Percentiles rank a stretch among this genome's conserved stretches.
Evolutionary conservation across 2,329 filamentous ascomycete species (phyloP).

Genomic region (Trichophyton schoenleinii): DNA sequence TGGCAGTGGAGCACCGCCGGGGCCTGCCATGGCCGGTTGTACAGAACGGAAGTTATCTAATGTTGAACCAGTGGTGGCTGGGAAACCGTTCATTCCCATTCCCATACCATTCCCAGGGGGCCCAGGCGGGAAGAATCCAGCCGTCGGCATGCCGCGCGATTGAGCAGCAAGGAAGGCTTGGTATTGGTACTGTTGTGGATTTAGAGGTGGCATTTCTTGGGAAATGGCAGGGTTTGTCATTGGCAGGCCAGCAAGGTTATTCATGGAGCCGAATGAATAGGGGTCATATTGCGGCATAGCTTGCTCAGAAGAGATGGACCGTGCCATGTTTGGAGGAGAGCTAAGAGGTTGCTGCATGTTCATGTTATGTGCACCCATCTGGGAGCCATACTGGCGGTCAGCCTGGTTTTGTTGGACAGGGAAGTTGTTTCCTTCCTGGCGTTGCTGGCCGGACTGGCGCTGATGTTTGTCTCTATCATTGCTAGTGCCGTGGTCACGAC

Average conservation of each 20-base stretch:
- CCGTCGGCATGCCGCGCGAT: slow-evolving; percentile 30
- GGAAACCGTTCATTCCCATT: slow-evolving; percentile 28
- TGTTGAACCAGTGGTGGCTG: slow-evolving; percentile 23
- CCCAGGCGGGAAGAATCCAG: slow-evolving; percentile 35
- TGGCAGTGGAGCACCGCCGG: slow-evolving; percentile 25
- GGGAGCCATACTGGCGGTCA: slow-evolving; percentile 29
- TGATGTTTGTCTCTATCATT: slow-evolving; percentile 31
- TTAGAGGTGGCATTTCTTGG: slow-evolving; percentile 31
- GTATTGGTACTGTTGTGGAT: slow-evolving; percentile 45
- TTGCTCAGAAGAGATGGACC: slow-evolving; percentile 27
- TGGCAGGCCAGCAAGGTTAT: slow-evolving; percentile 19
- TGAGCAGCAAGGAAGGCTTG: slow-evolving; percentile 42
- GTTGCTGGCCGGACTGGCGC: slow-evolving; percentile 27
- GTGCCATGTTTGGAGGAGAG: slow-evolving; percentile 17
- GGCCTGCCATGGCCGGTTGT: slow-evolving; percentile 26
- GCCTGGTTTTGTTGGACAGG: slow-evolving; percentile 27
- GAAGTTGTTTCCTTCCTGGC: slow-evolving; percentile 27
- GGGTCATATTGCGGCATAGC: slow-evolving; percentile 27
- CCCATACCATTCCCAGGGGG: slow-evolving; percentile 23
- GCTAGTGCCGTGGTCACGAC: slow-evolving; percentile 23
- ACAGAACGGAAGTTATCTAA: slow-evolving; percentile 31
- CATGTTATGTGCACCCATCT: slow-evolving; percentile 24
- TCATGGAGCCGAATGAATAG: slow-evolving; percentile 26
- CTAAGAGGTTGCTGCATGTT: slow-evolving; percentile 25
- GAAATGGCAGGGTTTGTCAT: slow-evolving; percentile 20